Base-by-base conservation (phyloP, 2,329 filamentous ascomycete genomes). In the Rhytidhysteron rufulum region DNA sequence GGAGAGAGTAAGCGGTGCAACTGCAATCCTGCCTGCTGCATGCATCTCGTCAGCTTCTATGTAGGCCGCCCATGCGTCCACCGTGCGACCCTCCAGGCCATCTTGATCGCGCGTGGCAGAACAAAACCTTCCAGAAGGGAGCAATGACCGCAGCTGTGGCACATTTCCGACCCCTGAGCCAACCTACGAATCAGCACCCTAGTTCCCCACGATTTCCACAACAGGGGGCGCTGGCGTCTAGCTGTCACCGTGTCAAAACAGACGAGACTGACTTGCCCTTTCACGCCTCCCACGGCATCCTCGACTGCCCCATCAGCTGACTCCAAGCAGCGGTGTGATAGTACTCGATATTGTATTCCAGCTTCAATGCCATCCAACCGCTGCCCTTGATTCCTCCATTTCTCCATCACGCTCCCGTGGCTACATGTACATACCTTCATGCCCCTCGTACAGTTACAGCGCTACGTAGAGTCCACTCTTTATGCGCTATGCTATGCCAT, bases 271-370 rank as follows among this genome's bases (percentile, higher is more conserved):
- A 48, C 32, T 37, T 39, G 32, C 40, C 19, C 19, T 35, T 18
- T 34, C 35, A 13, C 24, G 8, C 13, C 29, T 25, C 35, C 33
- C 45, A 44, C 31, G 35, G 32, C 20, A 32, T 38, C 35, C 16
- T 37, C 35, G 30, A 25, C 35, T 37, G 55, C 48, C 47, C 51
- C 47, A 17, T 37, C 35, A 37, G 35, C 35, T 37, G 55, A 49
- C 47, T 52, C 47, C 17, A 43, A 37, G 59, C n/a, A n/a, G n/a
- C 60, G 58, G 60, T 63, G 58, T 63, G 57, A 51, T 53, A 51
- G 51, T 42, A 13, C 24, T 27, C 24, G 24, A 7, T 42, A 22
- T 16, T 10, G 32, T 34, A 18, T 19, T 21, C 38, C 31, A 38
- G 48, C 50, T 57, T 54, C 53, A 50, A 41, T 34, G 15, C 15